Percentiles rank a stretch among this genome's conserved stretches.
These are phyloP conservation scores for Excoecaria cochinchinensis DNA, from an alignment of 345 rosid species.

Conservation along the genomic window DNA sequence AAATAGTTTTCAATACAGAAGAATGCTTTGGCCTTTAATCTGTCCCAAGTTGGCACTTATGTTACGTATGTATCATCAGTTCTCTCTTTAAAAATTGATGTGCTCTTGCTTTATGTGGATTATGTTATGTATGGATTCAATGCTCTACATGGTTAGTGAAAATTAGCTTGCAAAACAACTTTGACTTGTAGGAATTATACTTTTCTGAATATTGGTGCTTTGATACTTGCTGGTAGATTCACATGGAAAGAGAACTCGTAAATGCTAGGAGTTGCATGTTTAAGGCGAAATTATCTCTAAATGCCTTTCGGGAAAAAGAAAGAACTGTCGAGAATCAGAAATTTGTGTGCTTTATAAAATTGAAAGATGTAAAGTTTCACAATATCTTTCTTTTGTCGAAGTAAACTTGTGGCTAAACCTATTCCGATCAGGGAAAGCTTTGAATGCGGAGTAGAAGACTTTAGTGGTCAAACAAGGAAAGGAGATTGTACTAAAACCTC, in stretches of 20 bases:
- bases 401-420: too few relatives aligned
- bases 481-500: background rate
- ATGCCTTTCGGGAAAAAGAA: too few relatives aligned
- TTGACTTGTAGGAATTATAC: background rate
- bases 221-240: background rate
- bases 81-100: too few relatives aligned
- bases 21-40: too few relatives aligned
- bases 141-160: too few relatives aligned
- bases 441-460: background rate
- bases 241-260: background rate
- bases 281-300: background rate
- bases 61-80: too few relatives aligned
- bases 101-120: too few relatives aligned
- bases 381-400: background rate
- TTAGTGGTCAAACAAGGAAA: conserved; percentile 15
- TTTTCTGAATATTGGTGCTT: too few relatives aligned
- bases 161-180: background rate
- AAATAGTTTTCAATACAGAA: too few relatives aligned
- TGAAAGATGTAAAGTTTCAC: background rate
- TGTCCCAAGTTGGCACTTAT: too few relatives aligned
- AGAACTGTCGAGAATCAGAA: background rate
- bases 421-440: background rate
- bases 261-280: background rate
- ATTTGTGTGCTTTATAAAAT: background rate
- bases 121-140: too few relatives aligned